phyloP scores from a whole-genome alignment of 345 rosid species.

The Rhodomyrtus tomentosa region DNA sequence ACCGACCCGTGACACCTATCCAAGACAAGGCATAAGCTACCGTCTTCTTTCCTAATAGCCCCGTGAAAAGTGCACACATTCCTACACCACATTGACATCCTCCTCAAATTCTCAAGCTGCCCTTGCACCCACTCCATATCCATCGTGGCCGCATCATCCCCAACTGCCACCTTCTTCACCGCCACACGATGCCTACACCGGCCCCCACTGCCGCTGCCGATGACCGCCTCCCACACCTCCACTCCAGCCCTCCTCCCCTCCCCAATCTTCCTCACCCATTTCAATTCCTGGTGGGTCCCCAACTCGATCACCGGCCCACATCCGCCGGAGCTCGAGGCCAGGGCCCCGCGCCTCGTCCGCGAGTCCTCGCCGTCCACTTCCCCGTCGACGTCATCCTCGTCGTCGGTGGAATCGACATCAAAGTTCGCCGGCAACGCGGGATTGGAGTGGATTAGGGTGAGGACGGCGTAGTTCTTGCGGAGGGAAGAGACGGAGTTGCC shows the following conservation, averaged over 20 bases:
- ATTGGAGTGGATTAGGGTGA: slow-evolving; percentile 53
- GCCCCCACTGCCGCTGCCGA: slow-evolving; percentile 29
- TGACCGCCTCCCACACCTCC: slow-evolving; percentile 68
- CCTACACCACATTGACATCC: slow-evolving; percentile 87
- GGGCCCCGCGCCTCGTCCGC: slow-evolving; percentile 26
- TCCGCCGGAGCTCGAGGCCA: slow-evolving; percentile 59
- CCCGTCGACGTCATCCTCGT: slow-evolving; percentile 8
- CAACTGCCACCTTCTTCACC: slow-evolving; percentile 56
- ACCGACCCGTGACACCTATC: slow-evolving; percentile 84
- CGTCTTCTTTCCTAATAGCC: slow-evolving; percentile 45
- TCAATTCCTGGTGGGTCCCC: slow-evolving; percentile 58
- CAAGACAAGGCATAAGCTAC: slow-evolving; percentile 59
- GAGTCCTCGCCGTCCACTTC: slow-evolving; percentile 13
- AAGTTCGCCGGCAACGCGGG: slow-evolving; percentile 23
- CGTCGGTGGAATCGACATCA: slow-evolving; percentile 66
- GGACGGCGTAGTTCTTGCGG: slow-evolving; percentile 77
- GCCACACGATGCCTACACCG: slow-evolving; percentile 64
- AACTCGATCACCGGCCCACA: slow-evolving; percentile 68
- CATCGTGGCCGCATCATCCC: slow-evolving; percentile 37
- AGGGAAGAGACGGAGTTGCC: slow-evolving; percentile 89
- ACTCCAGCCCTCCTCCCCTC: slow-evolving; percentile 55
- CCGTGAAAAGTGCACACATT: slow-evolving; percentile 93
- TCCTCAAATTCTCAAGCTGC: slow-evolving; percentile 65
- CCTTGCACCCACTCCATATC: slow-evolving; percentile 75
- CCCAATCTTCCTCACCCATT: slow-evolving; percentile 49